Evolutionary conservation across 345 rosid species (phyloP), one percentile per base, ranked within the genome.

Genomic region (Schrenkiella parvula): DNA sequence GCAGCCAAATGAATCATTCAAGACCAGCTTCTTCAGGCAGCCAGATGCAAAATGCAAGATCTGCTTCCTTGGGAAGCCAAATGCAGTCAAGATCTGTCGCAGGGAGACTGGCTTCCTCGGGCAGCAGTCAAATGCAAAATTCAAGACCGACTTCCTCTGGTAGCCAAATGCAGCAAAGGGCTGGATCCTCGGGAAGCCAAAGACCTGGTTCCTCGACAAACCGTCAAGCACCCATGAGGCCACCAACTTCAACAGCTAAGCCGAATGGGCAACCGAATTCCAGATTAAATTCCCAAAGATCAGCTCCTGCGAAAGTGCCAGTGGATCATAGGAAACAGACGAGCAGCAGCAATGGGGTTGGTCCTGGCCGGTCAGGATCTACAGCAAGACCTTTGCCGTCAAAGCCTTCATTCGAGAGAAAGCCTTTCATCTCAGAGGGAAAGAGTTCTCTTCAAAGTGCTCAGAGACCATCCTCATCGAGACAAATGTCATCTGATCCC

Each of bases 321-420:
- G 6, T 64, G 63, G 83, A 88, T 58, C 68, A 85, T 31, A 83
- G 81, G 79, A 90, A 52, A 78, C 96, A 81, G 75, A 74, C 71
- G 41, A 59, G 79, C 75, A 84, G 58, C 66, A 81, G 58, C 68
- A 81, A 68, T 73, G 84, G 84, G 32, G 68, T 62, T 21, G 90
- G 90, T 48, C 85, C 87, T 65, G 83, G 86, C 15, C 81, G 87
- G 84, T 86, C 91, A 67, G 53, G 37, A 1, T 18, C 77, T 4
- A 18, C 69, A 11, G 47, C 78, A 32, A 89, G 84, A 82, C 81
- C 80, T 11, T 59, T 73, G 32, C 82, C 81, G 35, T 65, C 83
- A 0, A 88, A 78, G 73, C 18, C 64, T 14, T 10, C 62, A 34
- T 17, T 73, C 74, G 87, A 84, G 66, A 93, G 72, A 75, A 84